Base-by-base conservation (phyloP, 2,329 filamentous ascomycete species). In the Colletotrichum sp. region DNA sequence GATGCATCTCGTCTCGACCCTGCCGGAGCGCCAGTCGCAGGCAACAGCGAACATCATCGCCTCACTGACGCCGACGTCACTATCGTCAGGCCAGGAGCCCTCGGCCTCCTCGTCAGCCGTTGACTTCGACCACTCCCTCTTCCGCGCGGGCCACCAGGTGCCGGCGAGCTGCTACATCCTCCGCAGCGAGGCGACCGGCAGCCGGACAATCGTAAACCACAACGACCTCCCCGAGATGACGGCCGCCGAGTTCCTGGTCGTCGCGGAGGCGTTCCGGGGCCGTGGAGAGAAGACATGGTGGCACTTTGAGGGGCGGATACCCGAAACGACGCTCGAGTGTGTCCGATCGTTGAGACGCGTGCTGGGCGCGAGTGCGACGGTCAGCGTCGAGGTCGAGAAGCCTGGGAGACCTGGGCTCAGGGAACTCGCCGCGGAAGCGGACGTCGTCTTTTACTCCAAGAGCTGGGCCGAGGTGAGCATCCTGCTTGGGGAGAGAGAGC, bases 351-450 rank as follows among this genome's bases (percentile, higher is more conserved):
- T 94, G 77, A 89, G 90, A 43, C 64, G 39, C 18, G 67, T 68
- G 55, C 43, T 77, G 34, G 71, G 60, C 48, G 70, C 67, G 18
- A 32, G 62, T 30, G 67, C 27, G 28, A 77, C 80, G 62, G 85
- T 95, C 80, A 95, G 93, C 81, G 91, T 95, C 70, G 94, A 95
- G 83, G 85, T 94, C 56, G 94, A 95, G 84, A 95, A 94, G 81
- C 93, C 93, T 3, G 88, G 87, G 15, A 89, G 94, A 13, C 82
- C 84, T 32, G 92, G 92, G 4, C 86, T 95, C 71, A 84, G 87
- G 66, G 86, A 90, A 32, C 87, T 95, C 64, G 92, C 92, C 30
- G 86, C 86, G 48, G 87, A 89, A 78, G 93, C 93, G 28, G 92
- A 95, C 80, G 89, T 94, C 22, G 90, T 95, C n/a, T 94, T 95